A percentile compares a stretch with the other conserved stretches of the same genome.
phyloP scores from a whole-genome alignment of 768 basidiomycete species.

The Pisolithus tinctorius region DNA sequence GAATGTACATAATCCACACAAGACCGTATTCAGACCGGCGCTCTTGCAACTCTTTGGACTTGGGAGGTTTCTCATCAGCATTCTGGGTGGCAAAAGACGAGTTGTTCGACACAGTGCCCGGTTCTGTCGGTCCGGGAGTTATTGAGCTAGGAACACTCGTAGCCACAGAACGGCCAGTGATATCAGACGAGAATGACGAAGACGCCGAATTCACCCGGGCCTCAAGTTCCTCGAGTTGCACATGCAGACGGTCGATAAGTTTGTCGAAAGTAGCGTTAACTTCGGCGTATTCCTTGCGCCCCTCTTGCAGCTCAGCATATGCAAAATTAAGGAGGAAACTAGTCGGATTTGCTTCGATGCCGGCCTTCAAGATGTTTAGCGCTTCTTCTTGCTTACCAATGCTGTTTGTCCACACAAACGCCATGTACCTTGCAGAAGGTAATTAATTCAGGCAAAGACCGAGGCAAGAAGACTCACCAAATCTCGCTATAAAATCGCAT shows the following conservation, averaged over 20 bases:
- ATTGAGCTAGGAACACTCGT: slow-evolving; percentile 15
- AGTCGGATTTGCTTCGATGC: slow-evolving; percentile 81
- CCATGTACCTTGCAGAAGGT: slow-evolving; percentile 67
- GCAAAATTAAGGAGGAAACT: slow-evolving; percentile 92
- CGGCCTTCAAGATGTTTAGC: slow-evolving; percentile 68
- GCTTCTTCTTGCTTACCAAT: slow-evolving; percentile 81
- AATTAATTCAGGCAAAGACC: slow-evolving; percentile 1
- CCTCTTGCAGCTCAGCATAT: slow-evolving; percentile 68
- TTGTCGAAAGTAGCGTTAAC: slow-evolving; percentile 68
- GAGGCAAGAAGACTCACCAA: slow-evolving; percentile 48
- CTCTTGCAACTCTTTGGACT: slow-evolving; percentile 46
- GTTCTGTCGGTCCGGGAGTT: slow-evolving; percentile 16
- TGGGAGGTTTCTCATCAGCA: slow-evolving; percentile 47
- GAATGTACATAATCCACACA: slow-evolving; percentile 88
- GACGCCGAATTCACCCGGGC: slow-evolving; percentile 32
- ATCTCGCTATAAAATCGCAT: slow-evolving; percentile 96
- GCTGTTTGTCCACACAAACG: slow-evolving; percentile 73
- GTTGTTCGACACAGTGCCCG: slow-evolving; percentile 32
- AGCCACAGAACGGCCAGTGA: slow-evolving; percentile 20
- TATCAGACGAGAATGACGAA: slow-evolving; percentile 33
- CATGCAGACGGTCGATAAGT: slow-evolving; percentile 60
- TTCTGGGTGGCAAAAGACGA: slow-evolving; percentile 45
- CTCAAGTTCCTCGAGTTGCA: slow-evolving; percentile 58
- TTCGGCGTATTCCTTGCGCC: slow-evolving; percentile 54
- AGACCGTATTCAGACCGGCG: slow-evolving; percentile 67